Percentiles rank a stretch among this genome's conserved stretches.
Conservation (phyloP, 768 basidiomycete species). For the Lentinula detonsa region DNA sequence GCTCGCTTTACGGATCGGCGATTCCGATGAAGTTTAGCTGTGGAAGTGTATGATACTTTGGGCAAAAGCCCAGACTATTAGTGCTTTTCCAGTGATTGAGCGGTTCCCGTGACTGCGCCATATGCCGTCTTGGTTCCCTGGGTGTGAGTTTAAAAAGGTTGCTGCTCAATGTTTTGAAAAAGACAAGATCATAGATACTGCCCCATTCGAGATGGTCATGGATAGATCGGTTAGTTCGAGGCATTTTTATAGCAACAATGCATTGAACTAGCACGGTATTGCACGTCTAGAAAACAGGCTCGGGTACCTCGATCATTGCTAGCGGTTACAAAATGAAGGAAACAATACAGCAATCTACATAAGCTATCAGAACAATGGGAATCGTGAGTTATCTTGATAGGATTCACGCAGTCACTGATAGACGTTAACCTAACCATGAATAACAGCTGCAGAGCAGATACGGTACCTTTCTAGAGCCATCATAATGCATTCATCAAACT, state of each 20-base stretch:
- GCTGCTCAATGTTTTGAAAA: background rate
- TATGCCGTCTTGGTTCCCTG: constrained; percentile 3
- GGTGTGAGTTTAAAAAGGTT: background rate
- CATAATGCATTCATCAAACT: background rate
- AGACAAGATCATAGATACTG: background rate
- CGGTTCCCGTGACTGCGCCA: background rate
- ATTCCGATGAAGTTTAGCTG: constrained; percentile 7
- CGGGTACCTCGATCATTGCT: no score
- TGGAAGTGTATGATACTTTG: background rate
- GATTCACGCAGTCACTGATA: background rate
- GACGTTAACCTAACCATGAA: background rate
- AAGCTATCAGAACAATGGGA: background rate
- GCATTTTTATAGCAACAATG: no score
- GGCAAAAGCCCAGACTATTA: background rate
- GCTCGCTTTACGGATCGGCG: constrained; percentile 25
- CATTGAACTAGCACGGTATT: no score
- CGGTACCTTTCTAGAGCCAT: background rate
- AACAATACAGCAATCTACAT: background rate
- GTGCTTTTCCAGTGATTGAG: background rate
- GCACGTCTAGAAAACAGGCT: no score
- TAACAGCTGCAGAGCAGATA: background rate
- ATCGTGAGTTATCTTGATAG: background rate
- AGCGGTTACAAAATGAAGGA: background rate
- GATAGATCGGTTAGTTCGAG: background rate
- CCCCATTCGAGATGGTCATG: background rate